phyloP scores from a whole-genome alignment of 352 stramenopile species.

The Phytophthora chlamydospora region DNA sequence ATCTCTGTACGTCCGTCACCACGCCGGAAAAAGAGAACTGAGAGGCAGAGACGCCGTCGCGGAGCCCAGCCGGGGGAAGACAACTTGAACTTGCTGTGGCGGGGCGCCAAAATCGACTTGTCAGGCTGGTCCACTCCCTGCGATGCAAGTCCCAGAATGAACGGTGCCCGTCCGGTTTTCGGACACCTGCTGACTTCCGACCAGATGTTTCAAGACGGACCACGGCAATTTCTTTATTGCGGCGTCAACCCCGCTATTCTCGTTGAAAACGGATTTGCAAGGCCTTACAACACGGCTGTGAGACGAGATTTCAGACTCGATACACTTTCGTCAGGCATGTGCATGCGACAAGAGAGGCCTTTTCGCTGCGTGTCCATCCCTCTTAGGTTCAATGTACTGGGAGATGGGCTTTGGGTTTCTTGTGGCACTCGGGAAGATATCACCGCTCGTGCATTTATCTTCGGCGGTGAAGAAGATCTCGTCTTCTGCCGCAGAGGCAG shows the following conservation, averaged over 20 bases:
- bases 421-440: conserved; percentile 6
- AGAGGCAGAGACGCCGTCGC: conserved; percentile 26
- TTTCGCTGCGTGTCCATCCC: conserved; percentile 15
- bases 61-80: conserved; percentile 2
- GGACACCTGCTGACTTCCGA: conserved; percentile 20
- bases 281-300: not conserved
- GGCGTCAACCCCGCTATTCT: not conserved
- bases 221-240: conserved; percentile 21
- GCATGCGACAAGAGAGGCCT: conserved; percentile 6
- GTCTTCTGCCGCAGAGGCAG: not conserved
- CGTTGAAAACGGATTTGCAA: not conserved
- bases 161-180: conserved; percentile 4
- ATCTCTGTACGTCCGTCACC: conserved; percentile 4
- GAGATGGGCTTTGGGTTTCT: conserved; percentile 18
- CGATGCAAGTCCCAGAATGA: conserved; percentile 17
- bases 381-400: conserved; percentile 19
- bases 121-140: conserved; percentile 10
- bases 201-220: conserved; percentile 26
- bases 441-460: no score
- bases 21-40: conserved; percentile 26
- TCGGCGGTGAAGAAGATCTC: no score
- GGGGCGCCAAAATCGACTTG: conserved; percentile 5
- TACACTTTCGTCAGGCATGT: not conserved
- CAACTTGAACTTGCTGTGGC: conserved; percentile 37
- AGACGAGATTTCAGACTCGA: conserved; percentile 4